Percentiles rank a stretch among this genome's conserved stretches.
Evolutionary conservation across 495 filamentous ascomycete species (phyloP).

Genomic region (Chaetomium tenue): DNA sequence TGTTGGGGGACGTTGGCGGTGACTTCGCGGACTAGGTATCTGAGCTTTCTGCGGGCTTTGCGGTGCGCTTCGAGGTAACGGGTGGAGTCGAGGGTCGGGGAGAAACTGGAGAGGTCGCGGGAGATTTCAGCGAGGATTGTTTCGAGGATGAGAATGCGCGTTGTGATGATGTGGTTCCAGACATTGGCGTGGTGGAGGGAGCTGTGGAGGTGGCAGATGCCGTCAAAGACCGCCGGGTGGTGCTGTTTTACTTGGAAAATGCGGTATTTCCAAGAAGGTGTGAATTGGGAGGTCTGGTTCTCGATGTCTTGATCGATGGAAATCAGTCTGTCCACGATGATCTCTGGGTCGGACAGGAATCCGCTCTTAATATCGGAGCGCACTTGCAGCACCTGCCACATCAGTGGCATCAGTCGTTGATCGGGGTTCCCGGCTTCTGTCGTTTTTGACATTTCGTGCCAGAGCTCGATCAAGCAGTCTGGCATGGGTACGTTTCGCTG

Average conservation of each 20-base stretch:
- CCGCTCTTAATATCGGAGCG: constrained; percentile 43
- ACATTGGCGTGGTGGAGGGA: constrained; percentile 52
- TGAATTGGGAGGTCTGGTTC: constrained; percentile 43
- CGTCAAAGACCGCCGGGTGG: constrained; percentile 46
- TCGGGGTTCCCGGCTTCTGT: constrained; percentile 30
- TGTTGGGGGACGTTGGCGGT: constrained; percentile 50
- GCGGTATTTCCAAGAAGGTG: constrained; percentile 39
- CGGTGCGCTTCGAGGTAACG: constrained; percentile 31
- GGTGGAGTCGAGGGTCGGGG: constrained; percentile 16
- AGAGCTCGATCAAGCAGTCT: constrained; percentile 37
- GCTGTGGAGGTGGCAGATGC: constrained; percentile 55
- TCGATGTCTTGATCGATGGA: constrained; percentile 54
- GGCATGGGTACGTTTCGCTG: constrained; percentile 42
- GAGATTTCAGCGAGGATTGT: constrained; percentile 46
- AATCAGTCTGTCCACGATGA: constrained; percentile 48
- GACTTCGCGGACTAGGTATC: constrained; percentile 43
- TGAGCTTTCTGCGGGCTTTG: constrained; percentile 35
- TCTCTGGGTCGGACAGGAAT: constrained; percentile 39
- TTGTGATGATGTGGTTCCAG: constrained; percentile 58
- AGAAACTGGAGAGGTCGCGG: constrained; percentile 19
- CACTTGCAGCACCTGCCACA: constrained; percentile 49
- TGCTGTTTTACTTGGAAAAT: constrained; percentile 35
- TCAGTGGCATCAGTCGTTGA: constrained; percentile 33
- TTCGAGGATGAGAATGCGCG: constrained; percentile 58
- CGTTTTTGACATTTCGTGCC: constrained; percentile 34